Conservation (phyloP, 2,329 filamentous ascomycete genomes). For the Hypoxylon sp. region DNA sequence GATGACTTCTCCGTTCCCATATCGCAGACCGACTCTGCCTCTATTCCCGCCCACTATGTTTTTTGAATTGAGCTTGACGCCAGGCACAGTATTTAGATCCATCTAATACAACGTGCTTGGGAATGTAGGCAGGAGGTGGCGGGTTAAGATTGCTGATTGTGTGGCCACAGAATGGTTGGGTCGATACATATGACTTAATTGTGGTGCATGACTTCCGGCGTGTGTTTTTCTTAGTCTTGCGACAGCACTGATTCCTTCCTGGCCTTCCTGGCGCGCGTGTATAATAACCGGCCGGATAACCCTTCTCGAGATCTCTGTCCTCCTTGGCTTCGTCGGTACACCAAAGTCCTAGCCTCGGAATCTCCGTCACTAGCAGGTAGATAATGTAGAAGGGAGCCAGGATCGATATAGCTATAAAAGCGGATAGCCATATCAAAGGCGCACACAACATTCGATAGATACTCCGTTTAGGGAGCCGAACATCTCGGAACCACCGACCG, state of each 20-base stretch:
- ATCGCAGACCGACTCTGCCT: neutral
- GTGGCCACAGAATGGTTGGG: neutral
- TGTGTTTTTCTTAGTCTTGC: neutral
- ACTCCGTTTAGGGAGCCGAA: neutral
- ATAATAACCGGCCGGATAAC: neutral
- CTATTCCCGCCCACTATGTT: neutral
- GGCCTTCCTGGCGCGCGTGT: neutral
- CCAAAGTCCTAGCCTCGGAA: too few species aligned
- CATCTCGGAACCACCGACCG: neutral
- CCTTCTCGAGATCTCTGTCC: neutral
- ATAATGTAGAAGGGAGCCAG: neutral
- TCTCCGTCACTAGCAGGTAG: neutral
- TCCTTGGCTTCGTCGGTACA: neutral
- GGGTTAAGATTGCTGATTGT: neutral
- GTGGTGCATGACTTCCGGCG: neutral
- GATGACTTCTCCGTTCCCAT: neutral
- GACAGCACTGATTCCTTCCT: neutral
- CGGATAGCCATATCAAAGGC: neutral
- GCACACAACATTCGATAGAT: neutral
- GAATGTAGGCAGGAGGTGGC: neutral
- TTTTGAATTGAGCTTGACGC: neutral
- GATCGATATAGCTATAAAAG: neutral
- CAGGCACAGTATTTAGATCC: neutral
- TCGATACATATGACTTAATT: neutral
- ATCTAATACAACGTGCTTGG: neutral